These are phyloP conservation scores for Castanospermum australe DNA, from an alignment of 306 rosid species.

Conservation along the genomic window DNA sequence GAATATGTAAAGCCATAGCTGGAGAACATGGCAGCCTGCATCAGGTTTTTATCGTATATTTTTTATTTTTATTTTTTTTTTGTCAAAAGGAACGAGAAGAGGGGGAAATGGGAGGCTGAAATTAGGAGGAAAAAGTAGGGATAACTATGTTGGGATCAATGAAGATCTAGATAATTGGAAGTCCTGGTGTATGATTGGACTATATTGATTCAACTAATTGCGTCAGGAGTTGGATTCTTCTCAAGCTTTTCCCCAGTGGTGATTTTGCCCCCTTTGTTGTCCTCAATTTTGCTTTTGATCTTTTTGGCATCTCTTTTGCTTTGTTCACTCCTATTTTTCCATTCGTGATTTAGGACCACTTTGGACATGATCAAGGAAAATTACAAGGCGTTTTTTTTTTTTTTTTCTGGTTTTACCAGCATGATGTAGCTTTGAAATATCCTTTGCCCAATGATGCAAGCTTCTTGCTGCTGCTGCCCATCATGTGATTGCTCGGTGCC, in stretches of 20 bases:
- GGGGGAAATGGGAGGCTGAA: neutral
- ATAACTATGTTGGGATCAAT: neutral
- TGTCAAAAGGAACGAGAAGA: neutral
- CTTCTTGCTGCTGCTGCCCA: neutral
- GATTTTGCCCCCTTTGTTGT: neutral
- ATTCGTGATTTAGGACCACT: neutral
- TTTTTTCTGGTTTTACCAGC: no score
- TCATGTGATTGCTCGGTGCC: neutral
- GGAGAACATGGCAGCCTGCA: neutral
- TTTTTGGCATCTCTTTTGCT: neutral
- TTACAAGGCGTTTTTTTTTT: neutral
- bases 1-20: conserved; percentile 47
- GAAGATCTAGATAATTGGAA: conserved; percentile 11
- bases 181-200: conserved; percentile 5
- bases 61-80: no score
- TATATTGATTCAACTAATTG: conserved; percentile 2
- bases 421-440: neutral
- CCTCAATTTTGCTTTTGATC: neutral
- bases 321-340: neutral
- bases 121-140: neutral
- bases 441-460: neutral
- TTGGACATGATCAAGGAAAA: neutral
- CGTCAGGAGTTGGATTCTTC: neutral
- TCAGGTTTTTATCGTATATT: no score
- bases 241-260: neutral